Evolutionary conservation across 148 eudicot genomes (phyloP).

Genomic region (Spergularia bocconei): DNA sequence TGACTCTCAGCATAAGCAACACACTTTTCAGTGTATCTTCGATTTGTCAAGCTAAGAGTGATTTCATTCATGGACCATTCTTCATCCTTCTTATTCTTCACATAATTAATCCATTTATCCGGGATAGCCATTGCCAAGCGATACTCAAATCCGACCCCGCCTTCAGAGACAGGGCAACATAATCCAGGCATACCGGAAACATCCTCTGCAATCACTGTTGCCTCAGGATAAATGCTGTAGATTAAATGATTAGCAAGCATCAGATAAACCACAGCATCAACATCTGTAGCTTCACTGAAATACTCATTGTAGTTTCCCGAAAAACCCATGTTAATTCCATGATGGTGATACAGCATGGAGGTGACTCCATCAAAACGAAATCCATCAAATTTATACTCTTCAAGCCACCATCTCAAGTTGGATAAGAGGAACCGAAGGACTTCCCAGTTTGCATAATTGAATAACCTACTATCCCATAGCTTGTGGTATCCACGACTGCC

Average conservation of each 20-base stretch:
- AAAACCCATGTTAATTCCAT: constrained; percentile 78
- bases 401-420: constrained; percentile 94
- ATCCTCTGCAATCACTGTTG: constrained; percentile 90
- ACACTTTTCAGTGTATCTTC: constrained; percentile 95
- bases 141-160: constrained; percentile 91
- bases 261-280: constrained; percentile 88
- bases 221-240: constrained; percentile 68
- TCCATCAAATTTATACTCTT: constrained; percentile 88
- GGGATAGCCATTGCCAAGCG: constrained; percentile 98
- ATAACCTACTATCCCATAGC: constrained; percentile 91
- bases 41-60: constrained; percentile 69
- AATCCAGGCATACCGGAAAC: constrained; percentile 99
- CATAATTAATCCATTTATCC: constrained; percentile 91
- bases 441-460: constrained; percentile 96
- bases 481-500: constrained; percentile 88
- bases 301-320: constrained; percentile 80
- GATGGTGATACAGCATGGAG: constrained; percentile 96
- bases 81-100: constrained; percentile 77
- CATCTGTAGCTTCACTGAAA: constrained; percentile 83
- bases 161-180: constrained; percentile 75
- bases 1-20: constrained; percentile 98
- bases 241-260: constrained; percentile 83
- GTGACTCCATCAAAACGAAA: constrained; percentile 97
- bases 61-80: constrained; percentile 90
- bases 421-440: constrained; percentile 94